phyloP scores from a whole-genome alignment of 495 filamentous ascomycete genomes.

The Podospora tetraspora region DNA sequence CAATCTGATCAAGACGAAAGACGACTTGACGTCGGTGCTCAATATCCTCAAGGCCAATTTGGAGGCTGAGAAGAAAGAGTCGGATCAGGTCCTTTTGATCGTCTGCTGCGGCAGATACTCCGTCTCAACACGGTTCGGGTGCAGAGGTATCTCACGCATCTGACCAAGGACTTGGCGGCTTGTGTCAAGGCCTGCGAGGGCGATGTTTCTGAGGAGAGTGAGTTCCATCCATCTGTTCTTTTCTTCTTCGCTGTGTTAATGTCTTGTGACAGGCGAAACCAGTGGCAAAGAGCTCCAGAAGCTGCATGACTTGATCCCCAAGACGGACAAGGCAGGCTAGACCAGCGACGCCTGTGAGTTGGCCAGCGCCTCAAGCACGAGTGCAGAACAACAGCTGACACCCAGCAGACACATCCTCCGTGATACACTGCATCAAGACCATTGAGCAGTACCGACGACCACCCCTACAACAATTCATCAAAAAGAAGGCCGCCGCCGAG shows the following conservation, averaged over 20 bases:
- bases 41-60: not conserved
- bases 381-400: not conserved
- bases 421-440: not conserved
- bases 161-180: not conserved
- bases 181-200: not conserved
- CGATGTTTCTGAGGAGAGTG: not conserved
- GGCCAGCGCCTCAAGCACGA: too few species aligned
- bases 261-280: not conserved
- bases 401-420: not conserved
- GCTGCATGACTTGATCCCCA: not conserved
- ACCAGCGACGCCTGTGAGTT: slow-evolving; percentile 1
- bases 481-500: not conserved
- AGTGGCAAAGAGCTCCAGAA: not conserved
- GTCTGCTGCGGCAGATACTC: not conserved
- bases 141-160: not conserved
- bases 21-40: not conserved
- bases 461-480: slow-evolving; percentile 1
- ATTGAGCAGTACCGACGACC: not conserved
- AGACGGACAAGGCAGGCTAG: not conserved
- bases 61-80: not conserved
- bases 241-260: not conserved
- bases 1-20: not conserved
- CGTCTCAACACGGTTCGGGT: not conserved
- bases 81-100: not conserved
- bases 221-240: not conserved